Evolutionary conservation across 495 filamentous ascomycete genomes (phyloP).

Genomic region (Aspergillus funiculosus): DNA sequence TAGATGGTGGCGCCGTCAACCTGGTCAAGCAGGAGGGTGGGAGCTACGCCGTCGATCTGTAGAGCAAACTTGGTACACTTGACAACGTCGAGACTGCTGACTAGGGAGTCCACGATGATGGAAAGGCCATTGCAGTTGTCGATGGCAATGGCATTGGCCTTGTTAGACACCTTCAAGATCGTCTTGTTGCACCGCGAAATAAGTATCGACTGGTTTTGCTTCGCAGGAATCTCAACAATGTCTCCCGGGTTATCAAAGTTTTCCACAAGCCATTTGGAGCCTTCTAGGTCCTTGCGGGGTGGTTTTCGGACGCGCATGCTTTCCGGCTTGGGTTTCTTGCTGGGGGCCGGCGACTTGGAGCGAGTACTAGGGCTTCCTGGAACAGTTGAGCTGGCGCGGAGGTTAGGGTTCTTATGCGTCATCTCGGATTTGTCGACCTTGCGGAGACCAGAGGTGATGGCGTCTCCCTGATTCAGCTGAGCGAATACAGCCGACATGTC

Average conservation of each 20-base stretch:
- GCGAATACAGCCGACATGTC: constrained; percentile 83
- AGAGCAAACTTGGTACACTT: constrained; percentile 88
- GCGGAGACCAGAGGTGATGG: constrained; percentile 76
- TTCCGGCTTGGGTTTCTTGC: constrained; percentile 90
- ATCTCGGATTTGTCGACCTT: constrained; percentile 93
- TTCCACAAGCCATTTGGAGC: constrained; percentile 94
- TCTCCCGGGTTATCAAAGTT: constrained; percentile 77
- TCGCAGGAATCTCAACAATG: constrained; percentile 69
- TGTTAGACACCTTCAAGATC: constrained; percentile 82
- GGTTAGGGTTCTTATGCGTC: constrained; percentile 97
- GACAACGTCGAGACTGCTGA: constrained; percentile 88
- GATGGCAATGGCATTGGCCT: constrained; percentile 90
- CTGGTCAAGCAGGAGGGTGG: constrained; percentile 86
- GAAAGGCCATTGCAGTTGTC: constrained; percentile 83
- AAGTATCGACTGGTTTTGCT: constrained; percentile 82
- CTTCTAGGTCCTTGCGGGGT: constrained; percentile 83
- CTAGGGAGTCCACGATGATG: constrained; percentile 81
- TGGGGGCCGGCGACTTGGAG: constrained; percentile 75
- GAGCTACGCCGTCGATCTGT: constrained; percentile 76
- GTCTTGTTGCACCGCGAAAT: constrained; percentile 85
- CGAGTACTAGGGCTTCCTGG: constrained; percentile 50
- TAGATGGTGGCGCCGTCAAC: constrained; percentile 87
- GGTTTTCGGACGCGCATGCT: constrained; percentile 92
- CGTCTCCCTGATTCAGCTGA: constrained; percentile 80
- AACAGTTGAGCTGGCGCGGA: constrained; percentile 68